These are phyloP conservation scores for Auricularia sp. DNA, from an alignment of 768 basidiomycete species.

Conservation along the genomic window DNA sequence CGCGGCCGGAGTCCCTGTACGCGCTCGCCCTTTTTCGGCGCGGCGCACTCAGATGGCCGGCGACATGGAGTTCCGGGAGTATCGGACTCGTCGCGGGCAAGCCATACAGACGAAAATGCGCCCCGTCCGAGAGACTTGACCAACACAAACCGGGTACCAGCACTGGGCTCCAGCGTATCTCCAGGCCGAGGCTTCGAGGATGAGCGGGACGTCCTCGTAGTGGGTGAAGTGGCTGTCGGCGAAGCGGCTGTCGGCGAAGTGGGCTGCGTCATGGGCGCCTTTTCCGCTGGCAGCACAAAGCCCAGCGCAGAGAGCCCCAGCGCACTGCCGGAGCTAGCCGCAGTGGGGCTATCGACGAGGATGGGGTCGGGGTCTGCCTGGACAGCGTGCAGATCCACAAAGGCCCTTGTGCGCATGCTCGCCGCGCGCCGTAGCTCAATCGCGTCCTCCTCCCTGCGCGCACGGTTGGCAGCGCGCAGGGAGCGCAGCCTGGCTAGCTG, in stretches of 20 bases:
- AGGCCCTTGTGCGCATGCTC: background rate
- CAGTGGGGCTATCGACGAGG: background rate
- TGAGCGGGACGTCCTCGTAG: background rate
- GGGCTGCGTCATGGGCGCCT: background rate
- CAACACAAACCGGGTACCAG: conserved; percentile 20
- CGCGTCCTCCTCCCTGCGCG: background rate
- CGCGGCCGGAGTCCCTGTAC: conserved; percentile 10
- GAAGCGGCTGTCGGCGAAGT: background rate
- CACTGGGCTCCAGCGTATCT: background rate
- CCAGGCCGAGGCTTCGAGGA: background rate
- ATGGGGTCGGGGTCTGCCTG: background rate
- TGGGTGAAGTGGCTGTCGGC: background rate
- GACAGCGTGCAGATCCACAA: background rate
- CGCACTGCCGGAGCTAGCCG: background rate
- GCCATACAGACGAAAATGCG: conserved; percentile 68
- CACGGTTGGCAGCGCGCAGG: background rate
- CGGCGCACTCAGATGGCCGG: conserved; percentile 6
- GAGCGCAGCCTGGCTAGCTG: background rate
- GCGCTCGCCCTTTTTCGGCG: conserved; percentile 15
- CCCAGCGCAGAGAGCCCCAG: background rate
- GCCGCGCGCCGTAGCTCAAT: background rate
- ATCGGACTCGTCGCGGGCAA: conserved; percentile 39
- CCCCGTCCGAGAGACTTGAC: conserved; percentile 53
- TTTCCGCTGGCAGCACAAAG: background rate
- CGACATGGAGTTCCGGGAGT: background rate